These are phyloP conservation scores for Lachancea sp. DNA, from an alignment of 805 yeast species.

Conservation along the genomic window DNA sequence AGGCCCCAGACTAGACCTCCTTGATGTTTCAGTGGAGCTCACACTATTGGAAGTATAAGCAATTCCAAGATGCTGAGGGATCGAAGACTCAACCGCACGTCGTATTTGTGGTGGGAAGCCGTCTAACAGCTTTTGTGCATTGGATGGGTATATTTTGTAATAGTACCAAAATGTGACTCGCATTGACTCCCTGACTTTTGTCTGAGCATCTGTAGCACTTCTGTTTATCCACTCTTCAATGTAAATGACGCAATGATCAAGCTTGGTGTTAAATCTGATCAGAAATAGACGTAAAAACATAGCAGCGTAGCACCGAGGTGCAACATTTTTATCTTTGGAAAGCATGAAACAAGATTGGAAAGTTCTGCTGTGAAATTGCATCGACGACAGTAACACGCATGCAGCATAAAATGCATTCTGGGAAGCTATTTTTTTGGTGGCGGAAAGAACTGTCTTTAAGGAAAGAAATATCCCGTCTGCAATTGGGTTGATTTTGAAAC, in stretches of 20 bases:
- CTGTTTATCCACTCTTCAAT: slow-evolving; percentile 47
- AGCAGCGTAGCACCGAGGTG: slow-evolving; percentile 64
- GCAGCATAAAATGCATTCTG: slow-evolving; percentile 34
- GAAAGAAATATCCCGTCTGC: slow-evolving; percentile 32
- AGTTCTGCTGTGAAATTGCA: slow-evolving; percentile 47
- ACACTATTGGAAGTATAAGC: slow-evolving; percentile 13
- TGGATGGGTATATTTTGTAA: slow-evolving; percentile 45
- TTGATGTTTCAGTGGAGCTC: slow-evolving; percentile 35
- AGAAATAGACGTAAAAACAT: slow-evolving; percentile 62
- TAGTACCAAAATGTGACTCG: slow-evolving; percentile 71
- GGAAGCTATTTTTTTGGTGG: slow-evolving; percentile 35
- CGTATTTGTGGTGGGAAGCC: slow-evolving; percentile 29
- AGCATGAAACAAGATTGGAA: slow-evolving; percentile 45
- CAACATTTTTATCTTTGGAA: slow-evolving; percentile 61
- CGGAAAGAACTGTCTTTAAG: slow-evolving; percentile 31
- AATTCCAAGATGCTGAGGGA: slow-evolving; percentile 36
- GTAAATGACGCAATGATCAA: slow-evolving; percentile 32
- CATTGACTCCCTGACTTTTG: slow-evolving; percentile 69
- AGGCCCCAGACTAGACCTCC: slow-evolving; percentile 32
- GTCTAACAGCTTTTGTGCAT: slow-evolving; percentile 38
- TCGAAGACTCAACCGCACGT: slow-evolving; percentile 57
- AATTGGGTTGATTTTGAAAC: slow-evolving; percentile 27
- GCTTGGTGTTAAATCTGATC: slow-evolving; percentile 41
- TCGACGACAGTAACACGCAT: slow-evolving; percentile 48
- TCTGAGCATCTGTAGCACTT: slow-evolving; percentile 73